Evolutionary conservation across 345 rosid genomes (phyloP).

Genomic region (Passiflora organensis): DNA sequence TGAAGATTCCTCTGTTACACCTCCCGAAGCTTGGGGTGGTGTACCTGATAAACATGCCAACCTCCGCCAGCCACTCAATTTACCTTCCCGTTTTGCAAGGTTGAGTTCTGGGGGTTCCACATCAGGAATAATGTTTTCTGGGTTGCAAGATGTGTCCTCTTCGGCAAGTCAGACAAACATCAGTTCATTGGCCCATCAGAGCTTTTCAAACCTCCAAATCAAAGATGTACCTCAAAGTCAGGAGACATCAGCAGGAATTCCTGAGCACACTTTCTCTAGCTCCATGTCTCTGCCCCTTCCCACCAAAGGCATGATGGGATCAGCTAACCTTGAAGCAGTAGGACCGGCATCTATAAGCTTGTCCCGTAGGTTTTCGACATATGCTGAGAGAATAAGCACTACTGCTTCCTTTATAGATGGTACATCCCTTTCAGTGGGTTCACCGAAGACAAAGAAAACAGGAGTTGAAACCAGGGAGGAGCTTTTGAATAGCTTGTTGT

Average conservation of each 20-base stretch:
- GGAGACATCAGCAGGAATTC: constrained; percentile 47
- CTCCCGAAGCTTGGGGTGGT: constrained; percentile 99
- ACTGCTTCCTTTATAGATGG: constrained; percentile 71
- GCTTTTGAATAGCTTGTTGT: constrained; percentile 47
- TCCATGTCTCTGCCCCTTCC: constrained; percentile 41
- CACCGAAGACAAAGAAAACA: constrained; percentile 90
- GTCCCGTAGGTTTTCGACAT: constrained; percentile 65
- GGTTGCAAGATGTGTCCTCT: constrained; percentile 54
- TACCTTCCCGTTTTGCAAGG: constrained; percentile 60
- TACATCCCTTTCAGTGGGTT: constrained; percentile 42
- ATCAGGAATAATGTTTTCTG: constrained; percentile 61
- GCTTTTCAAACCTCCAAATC: constrained; percentile 38
- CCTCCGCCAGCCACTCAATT: constrained; percentile 41
- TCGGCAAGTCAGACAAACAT: constrained; percentile 45
- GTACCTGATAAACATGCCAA: constrained; percentile 64
- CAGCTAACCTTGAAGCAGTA: constrained; percentile 44
- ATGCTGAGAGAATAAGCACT: constrained; percentile 85
- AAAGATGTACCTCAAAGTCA: constrained; percentile 47
- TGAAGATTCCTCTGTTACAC: constrained; percentile 75
- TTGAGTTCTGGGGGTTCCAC: constrained; percentile 47
- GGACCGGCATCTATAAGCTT: constrained; percentile 45
- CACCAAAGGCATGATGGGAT: constrained; percentile 38
- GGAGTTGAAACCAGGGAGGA: constrained; percentile 86
- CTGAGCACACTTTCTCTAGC: constrained; percentile 52
- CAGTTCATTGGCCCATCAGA: constrained; percentile 34